Evolutionary conservation across 1,284 basidiomycete genomes (phyloP).

Genomic region (Ceratobasidium theobromae): DNA sequence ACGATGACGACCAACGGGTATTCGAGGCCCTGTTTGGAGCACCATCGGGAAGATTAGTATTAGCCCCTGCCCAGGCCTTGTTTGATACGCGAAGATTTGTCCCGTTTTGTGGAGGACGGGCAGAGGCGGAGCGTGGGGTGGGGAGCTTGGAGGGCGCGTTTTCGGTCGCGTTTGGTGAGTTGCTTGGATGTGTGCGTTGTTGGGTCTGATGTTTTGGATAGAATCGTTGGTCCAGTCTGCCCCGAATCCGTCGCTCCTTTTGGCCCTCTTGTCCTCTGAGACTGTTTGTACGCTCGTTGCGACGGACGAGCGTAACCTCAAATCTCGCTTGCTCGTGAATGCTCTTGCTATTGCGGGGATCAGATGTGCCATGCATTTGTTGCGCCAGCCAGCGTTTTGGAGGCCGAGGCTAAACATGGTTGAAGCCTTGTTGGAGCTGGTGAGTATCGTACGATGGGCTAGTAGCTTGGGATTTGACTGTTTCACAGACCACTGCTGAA

Average conservation of each 20-base stretch:
- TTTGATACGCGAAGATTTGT: constrained; percentile 19
- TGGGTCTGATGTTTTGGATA: no score
- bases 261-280: constrained; percentile 3
- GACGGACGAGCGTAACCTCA: constrained; percentile 15
- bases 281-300: constrained; percentile 18
- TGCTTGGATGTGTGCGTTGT: no score
- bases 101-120: constrained; percentile 22
- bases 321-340: constrained; percentile 15
- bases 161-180: constrained; percentile 12
- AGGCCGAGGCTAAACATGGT: constrained; percentile 14
- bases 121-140: constrained; percentile 7
- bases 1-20: constrained; percentile 28
- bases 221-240: not conserved
- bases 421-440: constrained; percentile 3
- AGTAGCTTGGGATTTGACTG: not conserved
- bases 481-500: not conserved
- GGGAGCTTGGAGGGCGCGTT: constrained; percentile 29
- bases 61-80: constrained; percentile 3
- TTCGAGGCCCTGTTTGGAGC: constrained; percentile 26
- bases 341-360: constrained; percentile 26
- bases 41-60: not conserved
- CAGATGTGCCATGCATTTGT: not conserved
- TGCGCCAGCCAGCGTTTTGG: constrained; percentile 23
- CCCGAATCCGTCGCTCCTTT: constrained; percentile 14
- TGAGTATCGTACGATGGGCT: not conserved